phyloP scores from a whole-genome alignment of 495 filamentous ascomycete genomes.

The Cladorrhinum samala region DNA sequence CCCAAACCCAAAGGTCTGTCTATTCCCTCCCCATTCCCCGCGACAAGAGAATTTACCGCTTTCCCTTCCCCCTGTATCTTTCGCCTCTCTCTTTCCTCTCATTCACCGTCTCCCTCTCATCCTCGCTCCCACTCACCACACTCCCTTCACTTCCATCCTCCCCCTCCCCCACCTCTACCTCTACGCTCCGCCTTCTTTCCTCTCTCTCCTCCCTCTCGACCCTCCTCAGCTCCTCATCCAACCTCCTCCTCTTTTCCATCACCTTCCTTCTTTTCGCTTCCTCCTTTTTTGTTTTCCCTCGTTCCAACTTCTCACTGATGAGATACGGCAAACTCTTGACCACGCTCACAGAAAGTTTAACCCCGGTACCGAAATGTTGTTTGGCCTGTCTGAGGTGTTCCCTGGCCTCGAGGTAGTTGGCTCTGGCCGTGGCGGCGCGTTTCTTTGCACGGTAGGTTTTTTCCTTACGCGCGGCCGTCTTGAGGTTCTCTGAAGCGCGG shows the following conservation, averaged over 20 bases:
- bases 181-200: not conserved
- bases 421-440: conserved; percentile 21
- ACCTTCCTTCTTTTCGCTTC: conserved; percentile 15
- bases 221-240: conserved; percentile 7
- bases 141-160: not conserved
- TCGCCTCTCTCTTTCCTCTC: conserved; percentile 3
- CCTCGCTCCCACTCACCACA: conserved; percentile 6
- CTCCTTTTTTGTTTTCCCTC: conserved; percentile 2
- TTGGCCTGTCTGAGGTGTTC: conserved; percentile 20
- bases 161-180: not conserved
- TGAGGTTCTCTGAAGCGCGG: conserved; percentile 18
- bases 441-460: conserved; percentile 24
- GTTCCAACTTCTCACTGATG: conserved; percentile 13
- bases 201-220: not conserved
- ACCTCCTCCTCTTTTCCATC: conserved; percentile 10
- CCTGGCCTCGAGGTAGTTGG: conserved; percentile 20
- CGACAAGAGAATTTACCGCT: not conserved
- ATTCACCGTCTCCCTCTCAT: conserved; percentile 6
- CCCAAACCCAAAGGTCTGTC: not conserved
- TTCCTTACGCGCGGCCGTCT: conserved; percentile 25
- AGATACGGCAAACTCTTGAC: conserved; percentile 16
- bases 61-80: not conserved
- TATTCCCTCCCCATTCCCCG: not conserved
- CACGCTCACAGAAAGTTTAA: conserved; percentile 12
- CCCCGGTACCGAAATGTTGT: conserved; percentile 19